Conservation (phyloP, 257 asterid species). For the Solanum ossicruentum region DNA sequence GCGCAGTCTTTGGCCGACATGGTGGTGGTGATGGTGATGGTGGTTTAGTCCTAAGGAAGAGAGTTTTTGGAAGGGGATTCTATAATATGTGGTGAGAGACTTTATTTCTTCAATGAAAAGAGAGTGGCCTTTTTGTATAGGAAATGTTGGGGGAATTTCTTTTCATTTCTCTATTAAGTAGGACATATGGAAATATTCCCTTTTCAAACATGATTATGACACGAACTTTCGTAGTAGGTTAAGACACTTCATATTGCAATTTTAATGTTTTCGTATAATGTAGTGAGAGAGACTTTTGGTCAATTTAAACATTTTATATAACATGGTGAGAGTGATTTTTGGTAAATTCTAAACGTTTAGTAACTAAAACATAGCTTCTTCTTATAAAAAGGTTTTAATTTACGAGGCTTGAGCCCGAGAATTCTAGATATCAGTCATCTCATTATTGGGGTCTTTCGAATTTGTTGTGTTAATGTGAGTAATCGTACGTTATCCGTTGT, state of each 20-base stretch:
- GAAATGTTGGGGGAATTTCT: neutral
- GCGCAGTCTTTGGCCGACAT: slow-evolving; percentile 40
- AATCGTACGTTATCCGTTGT: neutral
- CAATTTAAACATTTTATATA: neutral
- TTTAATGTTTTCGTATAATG: neutral
- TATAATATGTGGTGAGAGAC: neutral
- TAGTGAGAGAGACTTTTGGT: neutral
- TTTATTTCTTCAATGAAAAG: neutral
- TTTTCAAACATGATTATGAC: neutral
- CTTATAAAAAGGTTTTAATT: neutral
- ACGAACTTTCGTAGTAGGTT: neutral
- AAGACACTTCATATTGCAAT: neutral
- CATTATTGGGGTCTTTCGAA: neutral
- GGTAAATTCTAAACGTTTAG: no score
- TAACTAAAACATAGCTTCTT: no score
- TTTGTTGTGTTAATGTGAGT: neutral
- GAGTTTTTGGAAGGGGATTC: neutral
- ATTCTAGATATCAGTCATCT: neutral
- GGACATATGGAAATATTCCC: neutral
- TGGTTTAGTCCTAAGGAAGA: neutral
- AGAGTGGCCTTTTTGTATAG: neutral
- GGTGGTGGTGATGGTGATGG: neutral
- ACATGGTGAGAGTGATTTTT: no score
- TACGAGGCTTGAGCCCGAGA: neutral
- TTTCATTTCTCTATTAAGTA: neutral